These are phyloP conservation scores for Leccinum boreale DNA, from an alignment of 768 basidiomycete genomes.

Conservation along the genomic window DNA sequence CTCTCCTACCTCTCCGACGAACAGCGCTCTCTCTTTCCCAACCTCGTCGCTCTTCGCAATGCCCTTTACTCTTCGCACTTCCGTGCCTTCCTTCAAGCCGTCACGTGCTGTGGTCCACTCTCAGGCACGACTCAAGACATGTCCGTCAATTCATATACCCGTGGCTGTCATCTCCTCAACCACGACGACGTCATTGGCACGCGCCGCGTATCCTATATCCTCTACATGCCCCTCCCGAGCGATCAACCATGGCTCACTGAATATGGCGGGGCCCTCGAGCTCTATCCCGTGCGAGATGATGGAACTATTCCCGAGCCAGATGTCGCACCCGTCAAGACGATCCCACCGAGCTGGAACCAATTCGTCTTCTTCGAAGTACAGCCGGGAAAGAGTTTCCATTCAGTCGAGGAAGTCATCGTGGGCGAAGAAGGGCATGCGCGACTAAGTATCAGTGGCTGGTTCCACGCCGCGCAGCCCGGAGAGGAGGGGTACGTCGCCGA, in stretches of 20 bases:
- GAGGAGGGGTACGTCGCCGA: slow-evolving; percentile 81
- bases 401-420: slow-evolving; percentile 94
- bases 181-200: slow-evolving; percentile 98
- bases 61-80: slow-evolving; percentile 86
- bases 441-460: slow-evolving; percentile 95
- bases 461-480: slow-evolving; percentile 87
- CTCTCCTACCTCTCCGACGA: slow-evolving; percentile 78
- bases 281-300: slow-evolving; percentile 72
- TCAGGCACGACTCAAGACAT: slow-evolving; percentile 93
- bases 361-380: slow-evolving; percentile 91
- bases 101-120: slow-evolving; percentile 91
- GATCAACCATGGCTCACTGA: slow-evolving; percentile 77
- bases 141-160: slow-evolving; percentile 88
- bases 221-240: slow-evolving; percentile 86
- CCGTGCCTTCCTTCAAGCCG: slow-evolving; percentile 74
- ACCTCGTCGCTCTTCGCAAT: slow-evolving; percentile 78
- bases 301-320: slow-evolving; percentile 67
- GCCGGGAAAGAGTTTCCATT: slow-evolving; percentile 93
- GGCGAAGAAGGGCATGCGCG: slow-evolving; percentile 67
- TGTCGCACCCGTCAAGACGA: slow-evolving; percentile 56
- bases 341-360: slow-evolving; percentile 86
- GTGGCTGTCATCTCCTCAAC: slow-evolving; percentile 91
- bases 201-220: slow-evolving; percentile 91
- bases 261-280: slow-evolving; percentile 92
- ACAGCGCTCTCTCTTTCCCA: slow-evolving; percentile 77